Base-by-base conservation (phyloP, 352 stramenopile species). In the Lagenidium sp. region DNA sequence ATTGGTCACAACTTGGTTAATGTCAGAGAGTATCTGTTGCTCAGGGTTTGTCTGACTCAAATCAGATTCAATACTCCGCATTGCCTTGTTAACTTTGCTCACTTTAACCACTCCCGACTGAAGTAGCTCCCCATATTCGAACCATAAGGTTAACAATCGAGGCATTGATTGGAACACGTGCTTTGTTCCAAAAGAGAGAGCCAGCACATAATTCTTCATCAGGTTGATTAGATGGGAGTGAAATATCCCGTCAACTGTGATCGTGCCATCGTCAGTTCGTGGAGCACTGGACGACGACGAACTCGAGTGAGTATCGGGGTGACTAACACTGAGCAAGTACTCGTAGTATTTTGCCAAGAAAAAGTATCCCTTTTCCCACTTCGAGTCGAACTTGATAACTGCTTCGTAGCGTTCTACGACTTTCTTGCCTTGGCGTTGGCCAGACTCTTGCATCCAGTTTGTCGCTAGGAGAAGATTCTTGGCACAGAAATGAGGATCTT, bases 131-230 rank as follows among this genome's bases (percentile, higher is more conserved):
- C 88, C 95, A 58, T 96, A 98, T 55, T 98, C 94, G 56, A 99
- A 98, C 92, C 91, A 98, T 26, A 99, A 61, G 10, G 96, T 98
- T 10, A 99, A 66, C 32, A 99, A 60, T n/a, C 96, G 82, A 20
- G 96, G 95, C 41, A 99, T 78, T 1, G 94, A 96, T 63, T 98
- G 93, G 62, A 97, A 98, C 21, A 98, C 76, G 62, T 98, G 96
- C 47, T 98, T 98, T n/a, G 90, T 83, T 18, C 72, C 77, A 47
- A 87, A 63, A 32, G 63, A 63, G 3, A 97, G 61, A 11, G 82
- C 68, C 4, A 82, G 62, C 43, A 95, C 83, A 62, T 98, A 99
- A 50, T 98, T 96, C 26, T 91, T 67, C 60, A 99, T 94, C 50
- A 97, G 74, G 29, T 83, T 74, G 32, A 97, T 76, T 40, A 98